Conservation (phyloP, 2,329 filamentous ascomycete species). For the Mariannaea sp. region DNA sequence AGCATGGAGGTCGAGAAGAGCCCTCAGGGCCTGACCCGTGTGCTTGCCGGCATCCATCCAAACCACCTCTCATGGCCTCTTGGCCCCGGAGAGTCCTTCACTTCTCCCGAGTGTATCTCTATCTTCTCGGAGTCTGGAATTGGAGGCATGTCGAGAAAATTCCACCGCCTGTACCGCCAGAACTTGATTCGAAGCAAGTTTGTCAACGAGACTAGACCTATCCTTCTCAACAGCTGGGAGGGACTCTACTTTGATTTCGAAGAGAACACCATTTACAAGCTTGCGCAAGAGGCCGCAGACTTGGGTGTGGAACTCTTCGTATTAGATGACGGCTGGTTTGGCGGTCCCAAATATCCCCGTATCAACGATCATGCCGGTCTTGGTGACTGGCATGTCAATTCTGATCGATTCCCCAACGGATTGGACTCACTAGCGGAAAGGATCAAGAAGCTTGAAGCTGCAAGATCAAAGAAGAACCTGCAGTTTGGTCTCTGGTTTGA, state of each 20-base stretch:
- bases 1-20: slow-evolving; percentile 63
- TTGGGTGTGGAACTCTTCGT: slow-evolving; percentile 67
- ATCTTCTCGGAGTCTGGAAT: slow-evolving; percentile 64
- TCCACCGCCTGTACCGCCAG: slow-evolving; percentile 65
- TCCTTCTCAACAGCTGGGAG: slow-evolving; percentile 70
- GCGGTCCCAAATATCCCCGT: slow-evolving; percentile 61
- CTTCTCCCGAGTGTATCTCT: slow-evolving; percentile 65
- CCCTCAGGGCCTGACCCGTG: slow-evolving; percentile 65
- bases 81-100: slow-evolving; percentile 59
- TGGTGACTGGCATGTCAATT: slow-evolving; percentile 67
- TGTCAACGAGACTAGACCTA: slow-evolving; percentile 55
- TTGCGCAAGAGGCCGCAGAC: slow-evolving; percentile 61
- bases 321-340: slow-evolving; percentile 71
- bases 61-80: slow-evolving; percentile 64
- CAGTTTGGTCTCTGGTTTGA: slow-evolving; percentile 72
- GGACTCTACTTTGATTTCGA: slow-evolving; percentile 64
- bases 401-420: slow-evolving; percentile 62
- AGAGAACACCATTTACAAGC: slow-evolving; percentile 56
- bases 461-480: slow-evolving; percentile 52
- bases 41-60: slow-evolving; percentile 64
- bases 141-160: slow-evolving; percentile 64
- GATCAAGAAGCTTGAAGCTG: slow-evolving; percentile 54
- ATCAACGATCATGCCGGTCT: slow-evolving; percentile 61
- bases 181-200: slow-evolving; percentile 64
- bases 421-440: slow-evolving; percentile 55